These are phyloP conservation scores for Coccomyxa subellipsoidea DNA, from an alignment of 163 green algal genomes.

Conservation along the genomic window DNA sequence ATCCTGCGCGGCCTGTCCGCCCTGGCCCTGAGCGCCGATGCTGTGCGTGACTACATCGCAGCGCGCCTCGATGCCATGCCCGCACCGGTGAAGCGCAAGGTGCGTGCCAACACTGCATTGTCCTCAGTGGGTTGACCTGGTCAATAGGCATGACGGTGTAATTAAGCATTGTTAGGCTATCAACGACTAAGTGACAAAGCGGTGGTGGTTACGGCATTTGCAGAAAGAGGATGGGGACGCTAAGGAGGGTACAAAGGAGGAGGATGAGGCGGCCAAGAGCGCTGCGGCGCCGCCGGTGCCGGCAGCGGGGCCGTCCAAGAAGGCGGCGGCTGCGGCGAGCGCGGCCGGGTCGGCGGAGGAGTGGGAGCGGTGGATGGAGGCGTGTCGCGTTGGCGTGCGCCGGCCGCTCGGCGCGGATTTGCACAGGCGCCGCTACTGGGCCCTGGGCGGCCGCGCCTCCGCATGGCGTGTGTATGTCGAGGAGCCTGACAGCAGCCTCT, in stretches of 20 bases:
- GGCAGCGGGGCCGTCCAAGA: background rate
- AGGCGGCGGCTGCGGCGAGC: background rate
- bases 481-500: slow-evolving; percentile 41
- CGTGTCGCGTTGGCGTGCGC: slow-evolving; percentile 51
- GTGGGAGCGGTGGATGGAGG: slow-evolving; percentile 48
- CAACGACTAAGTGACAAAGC: too few relatives aligned
- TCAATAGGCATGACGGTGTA: too few relatives aligned
- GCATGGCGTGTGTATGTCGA: slow-evolving; percentile 74
- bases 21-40: slow-evolving; percentile 52
- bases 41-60: slow-evolving; percentile 17
- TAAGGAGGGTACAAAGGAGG: slow-evolving; percentile 21
- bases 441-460: slow-evolving; percentile 56
- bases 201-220: too few relatives aligned
- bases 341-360: slow-evolving; percentile 19
- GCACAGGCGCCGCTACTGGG: slow-evolving; percentile 72
- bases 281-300: background rate
- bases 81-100: too few relatives aligned
- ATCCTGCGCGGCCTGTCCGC: slow-evolving; percentile 56
- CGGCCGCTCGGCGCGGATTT: slow-evolving; percentile 62
- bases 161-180: too few relatives aligned
- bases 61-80: background rate
- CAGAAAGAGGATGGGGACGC: slow-evolving; percentile 4
- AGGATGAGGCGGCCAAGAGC: background rate
- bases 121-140: too few relatives aligned
- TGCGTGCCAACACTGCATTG: too few relatives aligned